Evolutionary conservation across 768 basidiomycete genomes (phyloP), one percentile per base, ranked within the genome.

Genomic region (Sporobolomyces pararoseus): DNA sequence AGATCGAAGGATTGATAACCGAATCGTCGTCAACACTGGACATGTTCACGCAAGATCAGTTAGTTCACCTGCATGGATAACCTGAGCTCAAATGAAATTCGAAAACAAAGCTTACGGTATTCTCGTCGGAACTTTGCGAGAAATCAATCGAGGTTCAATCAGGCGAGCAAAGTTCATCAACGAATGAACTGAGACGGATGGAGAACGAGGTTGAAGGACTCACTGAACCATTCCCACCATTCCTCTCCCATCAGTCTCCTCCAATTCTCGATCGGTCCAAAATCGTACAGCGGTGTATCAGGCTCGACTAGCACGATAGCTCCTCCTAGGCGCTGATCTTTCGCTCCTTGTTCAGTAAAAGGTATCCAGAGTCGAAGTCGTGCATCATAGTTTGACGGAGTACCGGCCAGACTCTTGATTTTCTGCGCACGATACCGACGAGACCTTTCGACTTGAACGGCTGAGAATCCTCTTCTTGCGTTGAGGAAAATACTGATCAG

Each of bases 151-250:
- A n/a, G n/a, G n/a, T n/a, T n/a, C n/a, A n/a, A n/a, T n/a, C n/a
- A n/a, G 42, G 6, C 53, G 23, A 34, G 14, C 31, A 34, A 37
- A 25, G 53, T 9, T 13, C 6, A 17, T 55, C n/a, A 27, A 17
- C 25, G 4, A 7, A 5, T 27, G 27, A 54, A 12, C 4, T 21
- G 31, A 54, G 27, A 14, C 25, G 13, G 13, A 54, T 31, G 21
- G 42, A 31, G 13, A 39, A n/a, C n/a, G n/a, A n/a, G n/a, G n/a
- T n/a, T n/a, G n/a, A n/a, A n/a, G 4, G 2, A 61, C 59, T 17
- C n/a, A 61, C 59, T 35, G 46, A 62, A 47, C 71, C 71, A 73
- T 42, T 68, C 12, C 67, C 67, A 66, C 63, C 63, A 65, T 13
- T 16, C 23, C 27, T 34, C 17, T 0, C 71, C 71, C 63, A 73